phyloP scores from a whole-genome alignment of 2,329 filamentous ascomycete genomes.

The Fusarium coicis region DNA sequence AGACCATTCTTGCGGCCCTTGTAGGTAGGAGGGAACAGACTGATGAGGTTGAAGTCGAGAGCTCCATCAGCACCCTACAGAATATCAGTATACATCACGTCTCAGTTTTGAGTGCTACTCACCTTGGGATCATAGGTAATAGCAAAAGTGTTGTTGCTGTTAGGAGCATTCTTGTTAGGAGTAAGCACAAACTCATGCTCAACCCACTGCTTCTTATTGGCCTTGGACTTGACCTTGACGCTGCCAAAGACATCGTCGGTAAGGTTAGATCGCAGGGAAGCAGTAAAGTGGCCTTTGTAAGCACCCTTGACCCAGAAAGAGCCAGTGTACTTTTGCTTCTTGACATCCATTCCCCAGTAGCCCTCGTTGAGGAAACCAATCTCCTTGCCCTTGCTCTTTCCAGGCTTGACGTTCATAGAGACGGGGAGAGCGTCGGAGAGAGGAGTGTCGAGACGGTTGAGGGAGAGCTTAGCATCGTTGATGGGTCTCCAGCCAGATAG shows the following conservation, averaged over 20 bases:
- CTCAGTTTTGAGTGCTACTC: rapidly evolving
- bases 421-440: conserved; percentile 63
- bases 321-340: conserved; percentile 58
- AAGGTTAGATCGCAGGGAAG: conserved; percentile 57
- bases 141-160: conserved; percentile 65
- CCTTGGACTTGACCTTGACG: conserved; percentile 58
- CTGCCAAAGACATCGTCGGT: conserved; percentile 58
- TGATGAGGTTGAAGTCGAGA: conserved; percentile 68
- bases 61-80: conserved; percentile 52
- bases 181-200: conserved; percentile 61
- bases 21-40: conserved; percentile 69
- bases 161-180: conserved; percentile 59
- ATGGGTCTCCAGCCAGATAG: conserved; percentile 59
- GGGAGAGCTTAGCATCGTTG: conserved; percentile 56
- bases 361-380: conserved; percentile 64
- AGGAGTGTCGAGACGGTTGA: conserved; percentile 59
- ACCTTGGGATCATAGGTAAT: conserved; percentile 61
- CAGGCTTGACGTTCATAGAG: conserved; percentile 59
- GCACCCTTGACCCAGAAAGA: conserved; percentile 65
- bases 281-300: conserved; percentile 60
- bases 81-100: neutral
- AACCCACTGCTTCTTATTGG: conserved; percentile 57
- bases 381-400: conserved; percentile 40
- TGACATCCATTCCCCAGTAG: conserved; percentile 68
- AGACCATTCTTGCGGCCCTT: conserved; percentile 68